Conservation (phyloP, 257 asterid genomes). For the Solanum medicagineum region DNA sequence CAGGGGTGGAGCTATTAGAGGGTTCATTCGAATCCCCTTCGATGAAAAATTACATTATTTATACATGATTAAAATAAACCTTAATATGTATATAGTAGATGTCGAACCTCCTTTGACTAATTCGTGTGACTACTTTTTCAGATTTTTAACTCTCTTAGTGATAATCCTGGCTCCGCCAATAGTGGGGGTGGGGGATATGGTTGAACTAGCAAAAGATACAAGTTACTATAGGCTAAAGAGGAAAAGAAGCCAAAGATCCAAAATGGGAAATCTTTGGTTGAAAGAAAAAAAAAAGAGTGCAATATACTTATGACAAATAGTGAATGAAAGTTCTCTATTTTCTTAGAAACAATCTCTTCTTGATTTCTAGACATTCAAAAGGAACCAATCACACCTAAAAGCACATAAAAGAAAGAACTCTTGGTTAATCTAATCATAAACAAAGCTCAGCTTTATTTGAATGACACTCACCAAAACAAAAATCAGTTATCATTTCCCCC, state of each 20-base stretch:
- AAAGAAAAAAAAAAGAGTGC: neutral
- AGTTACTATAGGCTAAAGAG: neutral
- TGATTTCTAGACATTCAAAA: neutral
- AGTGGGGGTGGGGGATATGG: neutral
- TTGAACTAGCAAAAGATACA: neutral
- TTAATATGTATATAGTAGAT: too few relatives aligned
- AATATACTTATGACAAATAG: neutral
- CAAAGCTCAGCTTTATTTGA: conserved; percentile 20
- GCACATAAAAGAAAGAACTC: neutral
- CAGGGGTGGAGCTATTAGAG: neutral
- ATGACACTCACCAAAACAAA: conserved; percentile 4
- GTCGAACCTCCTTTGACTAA: too few relatives aligned
- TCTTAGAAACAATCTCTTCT: neutral
- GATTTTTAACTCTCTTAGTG: too few relatives aligned
- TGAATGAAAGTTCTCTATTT: neutral
- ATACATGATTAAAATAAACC: too few relatives aligned
- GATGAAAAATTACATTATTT: too few relatives aligned
- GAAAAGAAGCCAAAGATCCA: neutral
- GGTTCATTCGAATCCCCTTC: too few relatives aligned
- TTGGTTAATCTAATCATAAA: neutral
- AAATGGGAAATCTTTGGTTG: neutral
- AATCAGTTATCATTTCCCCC: conserved; percentile 1
- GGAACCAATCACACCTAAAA: neutral
- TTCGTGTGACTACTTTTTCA: too few relatives aligned
- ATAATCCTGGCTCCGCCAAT: too few relatives aligned